phyloP scores from a whole-genome alignment of 805 yeast genomes.

The Clavispora vitiphila region DNA sequence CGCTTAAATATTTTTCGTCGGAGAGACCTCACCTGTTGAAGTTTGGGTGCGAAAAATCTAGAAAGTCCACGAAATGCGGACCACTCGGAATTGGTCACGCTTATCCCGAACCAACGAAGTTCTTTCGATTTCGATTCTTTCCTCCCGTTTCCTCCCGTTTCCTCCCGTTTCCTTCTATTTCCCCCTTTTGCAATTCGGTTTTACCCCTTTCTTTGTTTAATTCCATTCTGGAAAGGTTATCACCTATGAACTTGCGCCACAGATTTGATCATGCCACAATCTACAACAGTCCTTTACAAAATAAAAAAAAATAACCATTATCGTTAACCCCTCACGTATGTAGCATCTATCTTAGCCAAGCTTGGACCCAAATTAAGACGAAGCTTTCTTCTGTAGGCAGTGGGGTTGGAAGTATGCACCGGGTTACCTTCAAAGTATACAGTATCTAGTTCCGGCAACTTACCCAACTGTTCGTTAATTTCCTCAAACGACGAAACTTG shows the following conservation, averaged over 20 bases:
- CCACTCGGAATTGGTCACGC: too few relatives aligned
- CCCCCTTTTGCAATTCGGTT: too few relatives aligned
- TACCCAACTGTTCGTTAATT: slow-evolving; percentile 59
- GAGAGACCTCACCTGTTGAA: not conserved
- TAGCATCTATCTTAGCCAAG: slow-evolving; percentile 85
- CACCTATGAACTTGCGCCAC: too few relatives aligned
- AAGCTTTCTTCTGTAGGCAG: slow-evolving; percentile 81
- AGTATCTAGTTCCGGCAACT: slow-evolving; percentile 65
- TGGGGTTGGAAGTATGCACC: slow-evolving; percentile 63
- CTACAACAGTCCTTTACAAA: too few relatives aligned
- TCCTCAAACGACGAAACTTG: slow-evolving; percentile 63
- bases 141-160: too few relatives aligned
- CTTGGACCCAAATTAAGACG: slow-evolving; percentile 66
- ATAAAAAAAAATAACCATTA: not conserved
- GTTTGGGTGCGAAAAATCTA: not conserved
- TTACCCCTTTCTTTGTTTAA: too few relatives aligned
- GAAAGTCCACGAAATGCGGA: not conserved
- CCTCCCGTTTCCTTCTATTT: too few relatives aligned
- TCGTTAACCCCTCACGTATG: slow-evolving; percentile 43
- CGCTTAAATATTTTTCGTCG: not conserved
- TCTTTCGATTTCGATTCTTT: too few relatives aligned
- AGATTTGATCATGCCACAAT: too few relatives aligned
- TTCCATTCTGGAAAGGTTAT: too few relatives aligned
- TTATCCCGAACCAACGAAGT: too few relatives aligned
- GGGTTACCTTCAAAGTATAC: slow-evolving; percentile 96